Base-by-base conservation (phyloP, 1,139 yeast species). In the Candida gigantensis region DNA sequence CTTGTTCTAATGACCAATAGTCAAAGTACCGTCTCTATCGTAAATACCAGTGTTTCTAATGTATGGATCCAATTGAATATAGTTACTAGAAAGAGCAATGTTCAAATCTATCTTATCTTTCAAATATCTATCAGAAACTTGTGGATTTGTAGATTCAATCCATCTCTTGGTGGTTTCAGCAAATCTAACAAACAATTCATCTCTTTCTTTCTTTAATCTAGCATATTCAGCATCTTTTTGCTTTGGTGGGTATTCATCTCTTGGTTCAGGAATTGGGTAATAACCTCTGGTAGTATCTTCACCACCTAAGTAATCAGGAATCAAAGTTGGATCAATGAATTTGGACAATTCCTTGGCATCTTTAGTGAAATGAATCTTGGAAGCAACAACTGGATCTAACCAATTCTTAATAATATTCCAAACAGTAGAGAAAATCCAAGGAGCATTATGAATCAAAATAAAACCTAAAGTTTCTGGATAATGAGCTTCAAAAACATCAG, bases 351-450 rank as follows among this genome's bases (percentile, higher is more conserved):
- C 74, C 28, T 59, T 55, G 39, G 49, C 52, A 46, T 61, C 59
- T 46, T 70, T 69, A 30, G 72, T 60, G 46, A 71, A 71, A 44
- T 66, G 72, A 36, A 71, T 67, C 46, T 71, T 71, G 15, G 70
- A 57, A 1, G 74, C 69, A 42, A 68, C 74, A 30, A 62, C 70
- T 3, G 77, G 76, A 46, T 71, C 77, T 32, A 71, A 55, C 75
- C 75, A 71, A 39, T 58, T 55, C 46, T 68, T 68, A 37, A 71
- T 66, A 31, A 70, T 58, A 39, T 64, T 69, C 77, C 77, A 71
- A 14, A 70, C 68, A 6, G 74, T 65, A 17, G 66, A 62, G 47
- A 71, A 70, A 31, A 71, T 65, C 77, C 77, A 70, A n/a, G 76
- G 77, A 4, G 77, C 75, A 40, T 68, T 69, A 48, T 59, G 68